Evolutionary conservation across 192 early-diverging fungal genomes (phyloP).

Genomic region (Podila clonocystis): DNA sequence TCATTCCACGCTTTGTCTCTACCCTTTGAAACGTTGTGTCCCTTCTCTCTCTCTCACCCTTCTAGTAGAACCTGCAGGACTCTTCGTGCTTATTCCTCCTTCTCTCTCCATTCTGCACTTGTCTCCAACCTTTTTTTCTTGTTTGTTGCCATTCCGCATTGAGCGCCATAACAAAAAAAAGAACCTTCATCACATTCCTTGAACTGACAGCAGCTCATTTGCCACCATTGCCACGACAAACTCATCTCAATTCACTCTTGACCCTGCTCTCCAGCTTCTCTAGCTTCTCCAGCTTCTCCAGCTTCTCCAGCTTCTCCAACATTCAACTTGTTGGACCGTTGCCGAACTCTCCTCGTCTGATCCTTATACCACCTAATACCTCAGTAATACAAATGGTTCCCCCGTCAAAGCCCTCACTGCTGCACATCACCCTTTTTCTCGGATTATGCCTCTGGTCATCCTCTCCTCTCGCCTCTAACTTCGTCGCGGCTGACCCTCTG

Average conservation of each 20-base stretch:
- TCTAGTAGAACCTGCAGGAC: background rate
- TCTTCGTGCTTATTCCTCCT: background rate
- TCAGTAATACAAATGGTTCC: no score
- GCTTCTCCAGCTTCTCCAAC: no score
- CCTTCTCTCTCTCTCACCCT: background rate
- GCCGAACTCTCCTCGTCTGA: background rate
- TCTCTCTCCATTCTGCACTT: background rate
- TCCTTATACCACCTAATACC: background rate
- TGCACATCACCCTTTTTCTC: background rate
- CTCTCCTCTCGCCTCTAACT: background rate
- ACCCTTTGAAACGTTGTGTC: background rate
- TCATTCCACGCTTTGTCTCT: background rate
- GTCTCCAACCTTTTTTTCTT: no score
- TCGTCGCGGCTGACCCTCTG: conserved; percentile 13
- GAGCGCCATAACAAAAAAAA: no score
- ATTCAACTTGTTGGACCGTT: no score
- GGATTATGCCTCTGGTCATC: conserved; percentile 25
- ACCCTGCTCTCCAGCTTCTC: no score
- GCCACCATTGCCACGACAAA: no score
- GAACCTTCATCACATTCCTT: no score
- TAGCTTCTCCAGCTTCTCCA: no score
- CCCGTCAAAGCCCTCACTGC: background rate
- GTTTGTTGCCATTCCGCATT: no score
- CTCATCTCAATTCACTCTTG: no score
- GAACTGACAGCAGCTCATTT: no score